Percentiles rank a stretch among this genome's conserved stretches.
Evolutionary conservation across 1,139 yeast species (phyloP).

Genomic region (Candida anutae): DNA sequence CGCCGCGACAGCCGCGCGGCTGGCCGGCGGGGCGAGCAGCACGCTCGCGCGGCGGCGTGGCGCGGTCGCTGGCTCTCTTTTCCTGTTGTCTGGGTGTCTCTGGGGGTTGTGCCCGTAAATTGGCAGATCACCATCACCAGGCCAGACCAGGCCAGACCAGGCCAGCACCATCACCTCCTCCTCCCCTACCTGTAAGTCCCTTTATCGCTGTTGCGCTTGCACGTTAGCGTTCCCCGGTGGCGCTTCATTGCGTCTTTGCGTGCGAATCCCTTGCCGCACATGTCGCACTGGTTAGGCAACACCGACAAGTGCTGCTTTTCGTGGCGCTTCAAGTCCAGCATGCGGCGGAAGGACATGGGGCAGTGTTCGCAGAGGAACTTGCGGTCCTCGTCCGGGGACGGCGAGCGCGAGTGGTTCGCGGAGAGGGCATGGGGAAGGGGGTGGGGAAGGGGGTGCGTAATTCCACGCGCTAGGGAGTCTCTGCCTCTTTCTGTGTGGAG

Average conservation of each 20-base stretch:
- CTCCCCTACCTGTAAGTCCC: no score
- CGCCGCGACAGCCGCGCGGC: no score
- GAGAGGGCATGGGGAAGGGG: conserved; percentile 1
- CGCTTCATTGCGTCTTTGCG: conserved; percentile 73
- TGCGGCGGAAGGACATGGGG: conserved; percentile 49
- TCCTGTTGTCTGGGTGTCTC: no score
- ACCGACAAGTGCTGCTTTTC: conserved; percentile 50
- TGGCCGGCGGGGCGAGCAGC: no score
- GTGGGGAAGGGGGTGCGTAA: conserved; percentile 2
- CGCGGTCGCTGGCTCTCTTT: no score
- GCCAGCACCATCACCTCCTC: no score
- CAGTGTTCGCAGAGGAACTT: conserved; percentile 44
- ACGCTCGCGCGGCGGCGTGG: no score
- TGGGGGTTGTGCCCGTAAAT: no score
- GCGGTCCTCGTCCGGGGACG: conserved; percentile 11
- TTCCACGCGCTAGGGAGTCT: conserved; percentile 3
- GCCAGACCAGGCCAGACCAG: no score
- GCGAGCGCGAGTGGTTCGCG: conserved; percentile 4
- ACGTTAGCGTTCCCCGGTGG: conserved; percentile 64
- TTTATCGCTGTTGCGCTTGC: conserved; percentile 53
- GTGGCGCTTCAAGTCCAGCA: conserved; percentile 60
- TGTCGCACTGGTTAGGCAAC: conserved; percentile 63
- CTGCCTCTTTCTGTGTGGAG: no score
- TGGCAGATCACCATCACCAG: no score
- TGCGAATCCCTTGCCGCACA: conserved; percentile 77